These are phyloP conservation scores for Lasiosphaeris hirsuta DNA, from an alignment of 495 filamentous ascomycete species.

Conservation along the genomic window DNA sequence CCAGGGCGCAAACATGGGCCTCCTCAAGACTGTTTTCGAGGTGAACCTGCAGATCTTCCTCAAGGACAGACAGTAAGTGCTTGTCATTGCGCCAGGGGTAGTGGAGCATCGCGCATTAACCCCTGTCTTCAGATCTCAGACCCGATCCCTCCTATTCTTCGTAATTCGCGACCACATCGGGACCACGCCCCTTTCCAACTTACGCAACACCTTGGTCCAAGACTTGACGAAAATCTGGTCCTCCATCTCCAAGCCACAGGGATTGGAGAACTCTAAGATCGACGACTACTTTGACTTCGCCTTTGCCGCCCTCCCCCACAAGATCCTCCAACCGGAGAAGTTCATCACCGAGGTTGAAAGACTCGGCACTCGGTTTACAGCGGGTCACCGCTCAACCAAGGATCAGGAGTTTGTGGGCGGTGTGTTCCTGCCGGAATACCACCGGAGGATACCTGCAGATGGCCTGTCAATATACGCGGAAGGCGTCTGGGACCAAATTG, in stretches of 20 bases:
- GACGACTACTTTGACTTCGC: constrained; percentile 98
- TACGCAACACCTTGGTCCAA: constrained; percentile 84
- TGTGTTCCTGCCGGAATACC: constrained; percentile 90
- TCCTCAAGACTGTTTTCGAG: constrained; percentile 97
- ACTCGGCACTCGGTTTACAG: constrained; percentile 75
- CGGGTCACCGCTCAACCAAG: constrained; percentile 66
- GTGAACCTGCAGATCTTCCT: constrained; percentile 95
- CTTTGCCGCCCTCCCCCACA: constrained; percentile 93
- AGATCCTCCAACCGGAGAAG: constrained; percentile 91
- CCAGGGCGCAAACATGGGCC: constrained; percentile 97
- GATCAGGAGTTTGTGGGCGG: constrained; percentile 72
- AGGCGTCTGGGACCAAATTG: constrained; percentile 96
- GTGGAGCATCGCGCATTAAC: background rate
- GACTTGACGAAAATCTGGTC: constrained; percentile 91
- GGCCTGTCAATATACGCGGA: constrained; percentile 90
- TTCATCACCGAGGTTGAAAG: constrained; percentile 78
- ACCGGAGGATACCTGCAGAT: constrained; percentile 91
- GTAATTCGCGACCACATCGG: constrained; percentile 97
- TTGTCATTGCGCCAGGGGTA: background rate
- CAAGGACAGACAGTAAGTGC: constrained; percentile 81
- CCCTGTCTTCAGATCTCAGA: constrained; percentile 61
- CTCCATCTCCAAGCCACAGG: constrained; percentile 82
- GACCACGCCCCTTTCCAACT: constrained; percentile 79
- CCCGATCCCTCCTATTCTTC: constrained; percentile 93
- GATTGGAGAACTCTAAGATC: constrained; percentile 82